Base-by-base conservation (phyloP, 2,329 filamentous ascomycete genomes). In the Botrytis tulipae region DNA sequence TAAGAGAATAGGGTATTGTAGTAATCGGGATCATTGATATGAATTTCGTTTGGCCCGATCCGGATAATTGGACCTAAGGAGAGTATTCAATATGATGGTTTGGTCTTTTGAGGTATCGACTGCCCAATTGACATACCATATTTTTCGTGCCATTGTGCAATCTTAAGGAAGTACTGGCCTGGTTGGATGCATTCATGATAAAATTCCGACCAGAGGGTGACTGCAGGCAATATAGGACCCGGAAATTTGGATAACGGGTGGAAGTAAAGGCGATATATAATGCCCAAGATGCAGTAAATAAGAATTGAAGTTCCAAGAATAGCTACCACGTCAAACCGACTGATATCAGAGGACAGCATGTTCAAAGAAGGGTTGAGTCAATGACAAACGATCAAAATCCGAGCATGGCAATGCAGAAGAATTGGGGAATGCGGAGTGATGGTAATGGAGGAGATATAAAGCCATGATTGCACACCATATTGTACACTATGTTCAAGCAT, bases 1-100 rank as follows among this genome's bases (percentile, higher is more conserved):
- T 73, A 42, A 9, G 73, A 73, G 63, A 78, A 78, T 5, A 79
- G 25, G 29, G 72, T 70, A 18, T 78, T 76, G 48, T 77, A 79
- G 73, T 75, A 78, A 12, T 77, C 73, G 16, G 77, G 32, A n/a
- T 71, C 71, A 35, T 51, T 12, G 65, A 48, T 76, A 74, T 57
- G 77, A 65, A 70, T 77, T 76, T 48, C 74, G 69, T 40, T 60
- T 40, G 77, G 76, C 44, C 67, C 76, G 66, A 77, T 77, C 8
- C 77, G 73, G 40, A 78, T 73, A 25, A 77, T 76, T 62, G 77
- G 75, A 5, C 76, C 73, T 72, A 29, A 57, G 18, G 25, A 42
- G 20, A 42, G 48, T 5, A 22, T 57, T 68, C 18, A 68, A 37
- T 9, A 57, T 16, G 66, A 32, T 29, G 40, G 14, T 32, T 32